Conservation (phyloP, 768 basidiomycete genomes). For the Termitomyces sp. region DNA sequence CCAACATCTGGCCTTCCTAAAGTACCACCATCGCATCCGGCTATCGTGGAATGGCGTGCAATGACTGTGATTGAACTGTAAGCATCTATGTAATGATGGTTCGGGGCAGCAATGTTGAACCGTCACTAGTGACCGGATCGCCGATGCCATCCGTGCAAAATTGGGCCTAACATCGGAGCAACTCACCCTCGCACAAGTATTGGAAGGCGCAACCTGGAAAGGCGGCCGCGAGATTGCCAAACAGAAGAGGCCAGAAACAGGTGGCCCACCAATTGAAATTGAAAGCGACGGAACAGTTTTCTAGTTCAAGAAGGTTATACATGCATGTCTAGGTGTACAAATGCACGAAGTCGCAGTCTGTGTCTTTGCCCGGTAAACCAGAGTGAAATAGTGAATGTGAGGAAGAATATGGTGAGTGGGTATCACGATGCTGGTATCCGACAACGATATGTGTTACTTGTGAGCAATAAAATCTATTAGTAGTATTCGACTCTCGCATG, state of each 20-base stretch:
- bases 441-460: not conserved
- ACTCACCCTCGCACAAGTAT: constrained; percentile 79
- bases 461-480: too few species aligned
- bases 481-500: too few species aligned
- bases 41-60: constrained; percentile 94
- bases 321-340: too few species aligned
- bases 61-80: constrained; percentile 93
- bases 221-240: constrained; percentile 92
- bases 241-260: constrained; percentile 62
- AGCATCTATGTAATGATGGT: constrained; percentile 23
- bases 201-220: constrained; percentile 97
- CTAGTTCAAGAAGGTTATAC: constrained; percentile 22
- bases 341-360: not conserved
- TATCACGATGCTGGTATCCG: not conserved
- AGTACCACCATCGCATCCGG: constrained; percentile 75
- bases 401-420: too few species aligned
- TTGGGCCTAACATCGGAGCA: constrained; percentile 47
- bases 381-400: too few species aligned
- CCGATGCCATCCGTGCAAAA: constrained; percentile 59
- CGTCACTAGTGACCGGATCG: constrained; percentile 69
- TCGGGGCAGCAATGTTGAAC: not conserved
- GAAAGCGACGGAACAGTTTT: constrained; percentile 85
- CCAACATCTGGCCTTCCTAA: constrained; percentile 52
- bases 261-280: constrained; percentile 86
- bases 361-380: too few species aligned